Evolutionary conservation across 1,284 basidiomycete species (phyloP), one percentile per base, ranked within the genome.

Genomic region (Cystobasidium sp.): DNA sequence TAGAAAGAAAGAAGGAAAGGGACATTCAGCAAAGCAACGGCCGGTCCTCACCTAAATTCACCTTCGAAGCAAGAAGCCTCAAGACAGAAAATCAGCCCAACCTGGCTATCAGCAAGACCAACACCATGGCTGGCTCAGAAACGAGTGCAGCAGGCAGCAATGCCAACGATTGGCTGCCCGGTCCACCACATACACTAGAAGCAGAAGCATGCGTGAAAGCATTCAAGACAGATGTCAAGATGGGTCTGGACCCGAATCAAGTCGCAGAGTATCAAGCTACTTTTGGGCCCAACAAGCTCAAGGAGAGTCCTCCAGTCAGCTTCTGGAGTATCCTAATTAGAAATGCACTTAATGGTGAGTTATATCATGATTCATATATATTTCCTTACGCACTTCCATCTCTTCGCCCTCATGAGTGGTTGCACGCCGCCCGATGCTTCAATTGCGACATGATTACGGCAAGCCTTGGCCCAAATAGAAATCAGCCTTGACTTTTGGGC

Each of bases 241-340:
- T 76, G 10, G 83, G 83, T 31, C 78, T 83, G 6, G 67, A 76
- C 6, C 81, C 81, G 14, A 67, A 76, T 1, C 80, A 83, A 59
- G 82, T 78, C 0, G 61, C 43, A 8, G 78, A 78, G 39, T 77
- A 82, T 31, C 74, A 81, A 31, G 75, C 76, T 20, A 68, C 75
- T 44, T 82, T 82, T 74, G 84, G 84, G 1, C 82, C 80, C 16
- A 84, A 84, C 78, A 77, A 83, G 71, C 78, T 84, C 66, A 82
- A 82, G 76, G 68, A 65, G 24, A 22, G 22, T 37, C 66, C 58
- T 16, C 59, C 71, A 6, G 18, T 61, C 37, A 64, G 41, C 72
- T 52, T 70, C 47, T 68, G 31, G 39, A 20, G 20, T 18, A 67
- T 76, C 37, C 58, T 75, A 9, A 2, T 74, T 22, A 37, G 65